Base-by-base conservation (phyloP, 1,139 yeast genomes). In the Kodamaea suecica region DNA sequence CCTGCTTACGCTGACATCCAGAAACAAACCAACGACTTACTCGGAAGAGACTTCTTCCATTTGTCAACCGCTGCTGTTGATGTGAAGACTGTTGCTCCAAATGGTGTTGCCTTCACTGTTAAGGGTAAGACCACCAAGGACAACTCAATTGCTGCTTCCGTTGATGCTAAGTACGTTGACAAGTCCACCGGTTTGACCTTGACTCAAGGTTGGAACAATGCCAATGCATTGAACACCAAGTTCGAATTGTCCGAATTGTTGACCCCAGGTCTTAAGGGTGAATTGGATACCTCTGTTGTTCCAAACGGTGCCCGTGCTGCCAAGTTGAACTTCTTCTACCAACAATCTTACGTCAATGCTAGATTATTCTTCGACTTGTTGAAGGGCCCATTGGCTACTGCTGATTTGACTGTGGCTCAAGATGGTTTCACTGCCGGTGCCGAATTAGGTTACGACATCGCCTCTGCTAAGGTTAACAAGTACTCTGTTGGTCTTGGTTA, bases 351-450 rank as follows among this genome's bases (percentile, higher is more conserved):
- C 42, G 84, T 92, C 67, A 84, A 86, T 62, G 95, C 96, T 54
- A 84, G 96, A 70, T 94, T 90, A 52, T 86, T 86, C 73, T 87
- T 94, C 55, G 97, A 94, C 70, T 75, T 92, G 61, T 77, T 90
- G 64, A 90, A 90, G 77, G 96, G 96, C 53, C 96, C 97, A 55
- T 75, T 84, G 51, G 90, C 95, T 64, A 81, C 87, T 53, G 97
- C 97, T 67, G 97, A 92, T 67, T 78, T 87, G 62, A 82, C 95
- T 49, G 79, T 90, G 56, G 95, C 95, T 61, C 95, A 86, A 70
- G 96, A 88, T 57, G 97, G 97, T 52, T 84, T 88, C 78, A 80
- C 95, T 52, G 94, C 92, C 53, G 98, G 98, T 70, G 95, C 94
- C 50, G 96, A 92, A 72, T 80, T 92, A 59, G 95, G 95, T 57